phyloP scores from a whole-genome alignment of 2,329 filamentous ascomycete genomes.

The Penicillium brevicompactum region DNA sequence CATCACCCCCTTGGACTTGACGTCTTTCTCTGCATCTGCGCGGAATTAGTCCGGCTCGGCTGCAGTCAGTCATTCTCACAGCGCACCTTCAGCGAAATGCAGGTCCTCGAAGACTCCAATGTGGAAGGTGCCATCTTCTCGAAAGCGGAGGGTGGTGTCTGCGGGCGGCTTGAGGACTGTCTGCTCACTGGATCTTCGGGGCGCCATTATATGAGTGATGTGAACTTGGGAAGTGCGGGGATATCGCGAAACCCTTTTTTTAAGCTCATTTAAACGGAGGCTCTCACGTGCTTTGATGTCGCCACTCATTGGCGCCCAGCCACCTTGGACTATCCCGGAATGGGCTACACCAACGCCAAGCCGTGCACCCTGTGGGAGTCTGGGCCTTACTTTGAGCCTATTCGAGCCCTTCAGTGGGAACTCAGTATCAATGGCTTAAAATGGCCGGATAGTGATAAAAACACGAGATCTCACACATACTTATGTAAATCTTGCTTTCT shows the following conservation, averaged over 20 bases:
- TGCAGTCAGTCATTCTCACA: not conserved
- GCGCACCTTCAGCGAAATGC: slow-evolving; percentile 68
- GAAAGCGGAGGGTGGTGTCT: slow-evolving; percentile 22
- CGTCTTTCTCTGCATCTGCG: slow-evolving; percentile 53
- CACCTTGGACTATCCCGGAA: not conserved
- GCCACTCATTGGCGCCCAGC: not conserved
- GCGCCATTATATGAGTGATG: slow-evolving; percentile 2
- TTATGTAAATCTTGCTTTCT: too few species aligned
- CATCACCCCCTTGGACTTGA: slow-evolving; percentile 60
- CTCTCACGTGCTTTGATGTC: not conserved
- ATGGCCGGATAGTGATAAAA: too few species aligned
- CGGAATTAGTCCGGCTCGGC: not conserved
- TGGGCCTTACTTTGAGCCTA: too few species aligned
- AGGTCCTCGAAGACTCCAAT: slow-evolving; percentile 69
- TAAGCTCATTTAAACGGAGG: not conserved
- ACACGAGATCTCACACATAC: too few species aligned
- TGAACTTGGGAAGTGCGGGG: not conserved
- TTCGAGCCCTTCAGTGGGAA: too few species aligned
- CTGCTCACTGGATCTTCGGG: not conserved
- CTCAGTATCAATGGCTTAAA: too few species aligned
- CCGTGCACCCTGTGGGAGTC: not conserved
- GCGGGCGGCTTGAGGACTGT: not conserved
- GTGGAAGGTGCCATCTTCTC: slow-evolving; percentile 42
- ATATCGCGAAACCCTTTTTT: not conserved
- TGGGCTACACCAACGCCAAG: not conserved